Evolutionary conservation across 768 basidiomycete genomes (phyloP), one percentile per base, ranked within the genome.

Genomic region (Mycena kentingensis): DNA sequence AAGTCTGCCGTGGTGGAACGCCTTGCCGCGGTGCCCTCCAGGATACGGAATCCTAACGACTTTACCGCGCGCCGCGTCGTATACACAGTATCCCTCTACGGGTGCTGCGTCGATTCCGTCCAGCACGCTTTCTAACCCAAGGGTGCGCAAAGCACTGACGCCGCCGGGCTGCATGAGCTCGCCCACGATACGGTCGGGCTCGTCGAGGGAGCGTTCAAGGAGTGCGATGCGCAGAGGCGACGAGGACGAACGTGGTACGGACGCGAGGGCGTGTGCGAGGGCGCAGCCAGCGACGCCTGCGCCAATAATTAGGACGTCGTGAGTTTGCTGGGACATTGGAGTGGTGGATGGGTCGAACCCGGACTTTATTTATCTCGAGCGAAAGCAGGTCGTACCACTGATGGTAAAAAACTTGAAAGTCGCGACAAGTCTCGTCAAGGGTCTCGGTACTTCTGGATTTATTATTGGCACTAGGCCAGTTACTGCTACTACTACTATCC

Each of bases 121-220:
- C 38, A 97, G 69, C 48, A 84, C 85, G 6, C 72, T 72, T 42
- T 81, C 82, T 60, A 99, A 67, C 0, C 93, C 95, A n/a, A 99
- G 81, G 31, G 80, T 71, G 51, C 81, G 72, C 38, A 99, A 73
- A 1, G 93, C 84, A 12, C 76, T 74, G 21, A 93, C 84, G 1
- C 97, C 97, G 1, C 88, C 94, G 2, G 97, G 97, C 64, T 99
- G 97, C 21, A 99, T 75, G 1, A 98, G 83, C 68, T 99, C 97
- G 22, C 97, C 97, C 28, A 98, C 97, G 60, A 99, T 98, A 16
- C 97, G 82, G 77, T 98, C 93, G 0, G 97, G 97, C 67, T 93
- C 89, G 0, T 87, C 79, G 3, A 98, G 79, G 13, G 95, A 96
- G 11, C 96, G 85, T 70, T 99, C 97, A 49, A 99, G 76, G 0